Base-by-base conservation (phyloP, 1,284 basidiomycete species). In the Papiliotrema flavescens region DNA sequence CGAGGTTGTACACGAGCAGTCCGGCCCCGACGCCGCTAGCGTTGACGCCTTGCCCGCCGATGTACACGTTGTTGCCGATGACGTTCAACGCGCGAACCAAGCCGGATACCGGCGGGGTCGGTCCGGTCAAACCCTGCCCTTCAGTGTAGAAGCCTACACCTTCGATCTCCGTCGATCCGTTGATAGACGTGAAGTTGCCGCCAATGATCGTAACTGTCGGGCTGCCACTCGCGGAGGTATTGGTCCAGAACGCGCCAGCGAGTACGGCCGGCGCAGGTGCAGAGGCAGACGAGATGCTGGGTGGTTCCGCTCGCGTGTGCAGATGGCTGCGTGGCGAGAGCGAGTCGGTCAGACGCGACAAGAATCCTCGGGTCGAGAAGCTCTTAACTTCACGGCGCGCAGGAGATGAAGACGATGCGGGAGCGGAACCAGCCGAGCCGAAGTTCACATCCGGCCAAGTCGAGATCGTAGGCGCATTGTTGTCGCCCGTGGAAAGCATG, bases 221-320 rank as follows among this genome's bases (percentile, higher is more conserved):
- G 57, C 88, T 81, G 42, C 79, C 78, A 3, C 81, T 81, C 5
- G 84, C 83, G 1, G 85, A 84, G 39, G 80, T 80, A 67, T 96
- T 96, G 17, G 84, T 87, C 89, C 90, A 98, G 79, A 94, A 98
- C 2, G 84, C 83, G 35, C 90, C 94, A 0, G 90, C 82, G 41
- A 96, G 80, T 53, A 97, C 84, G 32, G 91, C 85, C 1, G 92
- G 90, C 1, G 89, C 85, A 0, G 82, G 77, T 1, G 83, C 80
- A 1, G 84, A 74, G 26, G 81, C 78, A 0, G 80, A 58, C 19
- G 83, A 59, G 51, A 76, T 66, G 1, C 71, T 65, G 1, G 67
- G 64, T 0, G 70, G 63, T 4, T 67, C 62, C 19, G 88, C 86
- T 15, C 90, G 81, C 2, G 81, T 70, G 0, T 79, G 61, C 1